These are phyloP conservation scores for Paratinospora sagittata DNA, from an alignment of 164 flowering plant genomes.

Conservation along the genomic window DNA sequence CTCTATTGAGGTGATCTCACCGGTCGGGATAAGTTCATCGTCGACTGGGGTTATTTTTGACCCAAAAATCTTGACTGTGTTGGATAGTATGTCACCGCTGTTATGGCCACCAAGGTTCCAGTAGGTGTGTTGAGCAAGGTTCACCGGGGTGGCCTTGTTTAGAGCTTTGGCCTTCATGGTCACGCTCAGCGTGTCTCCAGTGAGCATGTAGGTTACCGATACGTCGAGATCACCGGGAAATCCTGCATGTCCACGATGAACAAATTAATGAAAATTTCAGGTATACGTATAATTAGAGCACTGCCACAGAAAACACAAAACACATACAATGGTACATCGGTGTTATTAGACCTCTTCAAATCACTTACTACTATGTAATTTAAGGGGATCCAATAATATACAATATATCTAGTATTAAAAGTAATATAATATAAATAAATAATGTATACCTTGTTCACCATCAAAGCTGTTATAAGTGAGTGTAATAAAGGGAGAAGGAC, in stretches of 20 bases:
- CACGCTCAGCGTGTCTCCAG: slow-evolving; percentile 24
- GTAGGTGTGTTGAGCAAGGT: slow-evolving; percentile 60
- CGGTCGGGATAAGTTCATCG: slow-evolving; percentile 62
- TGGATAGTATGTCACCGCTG: slow-evolving; percentile 49
- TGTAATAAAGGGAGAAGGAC: slow-evolving; percentile 24
- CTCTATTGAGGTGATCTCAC: slow-evolving; percentile 40
- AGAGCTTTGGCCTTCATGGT: slow-evolving; percentile 45
- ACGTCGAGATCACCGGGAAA: slow-evolving; percentile 56
- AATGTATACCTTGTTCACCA: slow-evolving; percentile 44
- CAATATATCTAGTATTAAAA: too few relatives aligned
- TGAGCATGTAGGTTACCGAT: slow-evolving; percentile 32
- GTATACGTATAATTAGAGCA: too few relatives aligned
- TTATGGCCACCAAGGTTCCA: slow-evolving; percentile 71
- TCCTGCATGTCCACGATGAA: slow-evolving; percentile 29
- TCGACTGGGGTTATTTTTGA: slow-evolving; percentile 57
- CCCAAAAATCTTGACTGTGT: slow-evolving; percentile 43
- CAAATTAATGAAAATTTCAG: background rate
- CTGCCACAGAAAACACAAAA: too few relatives aligned
- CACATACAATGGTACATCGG: too few relatives aligned
- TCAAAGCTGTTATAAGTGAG: slow-evolving; percentile 42
- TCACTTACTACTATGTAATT: too few relatives aligned
- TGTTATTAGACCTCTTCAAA: too few relatives aligned
- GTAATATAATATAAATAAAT: background rate
- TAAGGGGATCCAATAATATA: background rate
- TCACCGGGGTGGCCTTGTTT: slow-evolving; percentile 60